Percentiles rank a stretch among this genome's conserved stretches.
Conservation (phyloP, 441 rosid genomes). For the Viola pubescens region DNA sequence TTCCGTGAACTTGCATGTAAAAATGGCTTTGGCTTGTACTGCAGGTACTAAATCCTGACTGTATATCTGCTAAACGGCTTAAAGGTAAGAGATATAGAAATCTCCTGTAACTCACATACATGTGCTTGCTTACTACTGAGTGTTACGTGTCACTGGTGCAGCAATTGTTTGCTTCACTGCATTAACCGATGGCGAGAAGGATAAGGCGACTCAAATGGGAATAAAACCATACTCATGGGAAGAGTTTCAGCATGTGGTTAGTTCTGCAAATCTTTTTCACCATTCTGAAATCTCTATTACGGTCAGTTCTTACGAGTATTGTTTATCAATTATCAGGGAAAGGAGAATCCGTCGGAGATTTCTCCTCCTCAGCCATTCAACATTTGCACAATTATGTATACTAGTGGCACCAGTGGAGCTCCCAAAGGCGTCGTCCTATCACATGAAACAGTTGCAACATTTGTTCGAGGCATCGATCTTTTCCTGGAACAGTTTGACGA, state of each 20-base stretch:
- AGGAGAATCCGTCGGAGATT: constrained; percentile 41
- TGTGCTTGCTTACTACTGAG: constrained; percentile 1
- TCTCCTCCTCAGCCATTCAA: constrained; percentile 50
- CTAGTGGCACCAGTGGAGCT: constrained; percentile 94
- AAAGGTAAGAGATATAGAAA: constrained; percentile 35
- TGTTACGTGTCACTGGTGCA: constrained; percentile 27
- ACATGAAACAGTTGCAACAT: constrained; percentile 58
- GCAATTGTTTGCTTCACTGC: constrained; percentile 74
- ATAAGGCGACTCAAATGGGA: constrained; percentile 38
- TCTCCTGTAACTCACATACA: background rate
- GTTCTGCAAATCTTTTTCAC: constrained; percentile 2
- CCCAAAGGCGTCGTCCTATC: constrained; percentile 91
- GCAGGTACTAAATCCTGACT: constrained; percentile 58
- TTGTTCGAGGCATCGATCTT: constrained; percentile 62
- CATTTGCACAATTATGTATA: constrained; percentile 91
- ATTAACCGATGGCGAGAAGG: constrained; percentile 47
- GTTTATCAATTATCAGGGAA: constrained; percentile 40
- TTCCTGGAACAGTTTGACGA: constrained; percentile 80
- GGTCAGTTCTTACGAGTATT: background rate
- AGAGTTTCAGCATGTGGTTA: constrained; percentile 66
- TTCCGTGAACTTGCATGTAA: constrained; percentile 4
- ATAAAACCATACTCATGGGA: constrained; percentile 60
- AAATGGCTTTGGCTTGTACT: background rate
- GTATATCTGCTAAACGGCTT: constrained; percentile 45
- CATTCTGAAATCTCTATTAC: background rate